Evolutionary conservation across 805 yeast species (phyloP), one percentile per base, ranked within the genome.

Genomic region (Ogataea pini): DNA sequence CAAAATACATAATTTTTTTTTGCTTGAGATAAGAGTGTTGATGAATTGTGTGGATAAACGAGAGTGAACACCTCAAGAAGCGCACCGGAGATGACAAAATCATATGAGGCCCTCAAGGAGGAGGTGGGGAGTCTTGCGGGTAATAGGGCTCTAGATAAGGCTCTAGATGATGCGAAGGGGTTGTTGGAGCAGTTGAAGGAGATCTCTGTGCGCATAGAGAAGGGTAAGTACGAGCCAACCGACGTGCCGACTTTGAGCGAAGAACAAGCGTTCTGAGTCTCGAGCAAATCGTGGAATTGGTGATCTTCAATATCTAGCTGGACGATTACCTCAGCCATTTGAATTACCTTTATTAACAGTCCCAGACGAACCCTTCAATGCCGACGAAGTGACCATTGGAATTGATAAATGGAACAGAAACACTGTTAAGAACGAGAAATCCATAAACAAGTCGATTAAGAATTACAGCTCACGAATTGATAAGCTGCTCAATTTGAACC

Each of bases 381-480:
- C 54, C 27, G 48, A 38, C 45, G 44, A 43, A 42, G 38, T 59
- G 42, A 37, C 53, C 40, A 31, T 40, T 14, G 44, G 50, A 29
- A 44, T 54, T 13, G 39, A 57, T 7, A 46, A 48, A 22, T 51
- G 58, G 57, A 59, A 56, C 46, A 66, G 65, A 18, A 60, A 60
- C 42, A 56, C 64, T 3, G 40, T 69, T 38, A 73, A 69, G 38
- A 58, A 67, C 51, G 62, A 63, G 46, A 54, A 60, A 36, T 50
- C 58, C 16, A 44, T 60, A 25, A 62, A 65, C 47, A 48, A 55
- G 19, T 42, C 60, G 2, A 54, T 70, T 24, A 63, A 60, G 46
- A 58, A 43, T 33, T 62, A 58, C 44, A 52, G 62, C 25, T 44
- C 61, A n/a, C 48, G 51, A 7, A 52, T 66, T 8, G 69, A 67